A percentile compares a stretch with the other conserved stretches of the same genome.
Conservation (phyloP, 169 alveolate species). For the Plasmodium vinckei region DNA sequence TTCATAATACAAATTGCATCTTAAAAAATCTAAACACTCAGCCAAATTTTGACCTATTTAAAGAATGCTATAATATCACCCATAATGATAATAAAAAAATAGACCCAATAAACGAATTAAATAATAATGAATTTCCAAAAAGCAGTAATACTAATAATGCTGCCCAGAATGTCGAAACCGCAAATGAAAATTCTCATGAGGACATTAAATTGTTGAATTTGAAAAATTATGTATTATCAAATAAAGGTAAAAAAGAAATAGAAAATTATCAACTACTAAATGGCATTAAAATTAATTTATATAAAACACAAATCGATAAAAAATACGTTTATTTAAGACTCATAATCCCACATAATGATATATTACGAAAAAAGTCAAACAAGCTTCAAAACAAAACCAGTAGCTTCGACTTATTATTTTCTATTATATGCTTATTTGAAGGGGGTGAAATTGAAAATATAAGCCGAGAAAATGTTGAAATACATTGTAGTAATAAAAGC, state of each 20-base stretch:
- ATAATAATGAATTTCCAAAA: neutral
- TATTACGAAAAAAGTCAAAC: slow-evolving; percentile 32
- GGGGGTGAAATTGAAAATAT: slow-evolving; percentile 89
- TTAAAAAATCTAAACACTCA: neutral
- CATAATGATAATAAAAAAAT: neutral
- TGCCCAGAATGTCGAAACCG: no score
- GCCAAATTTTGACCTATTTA: slow-evolving; percentile 23
- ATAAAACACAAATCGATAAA: slow-evolving; percentile 61
- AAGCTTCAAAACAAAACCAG: neutral
- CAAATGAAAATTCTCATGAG: neutral
- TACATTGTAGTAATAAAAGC: slow-evolving; percentile 85
- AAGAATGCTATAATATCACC: neutral
- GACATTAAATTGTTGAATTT: neutral
- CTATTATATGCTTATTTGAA: slow-evolving; percentile 85
- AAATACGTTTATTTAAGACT: slow-evolving; percentile 40
- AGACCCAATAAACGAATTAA: neutral
- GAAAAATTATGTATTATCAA: slow-evolving; percentile 15
- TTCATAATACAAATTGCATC: neutral
- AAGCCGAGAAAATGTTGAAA: slow-evolving; percentile 87
- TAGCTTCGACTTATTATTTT: slow-evolving; percentile 38
- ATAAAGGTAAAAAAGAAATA: slow-evolving; percentile 22
- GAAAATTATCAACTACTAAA: slow-evolving; percentile 56
- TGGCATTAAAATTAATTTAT: slow-evolving; percentile 54
- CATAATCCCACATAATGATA: slow-evolving; percentile 73
- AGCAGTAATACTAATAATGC: neutral